Evolutionary conservation across 495 filamentous ascomycete species (phyloP).

Genomic region (Alectoria sarmentosa): DNA sequence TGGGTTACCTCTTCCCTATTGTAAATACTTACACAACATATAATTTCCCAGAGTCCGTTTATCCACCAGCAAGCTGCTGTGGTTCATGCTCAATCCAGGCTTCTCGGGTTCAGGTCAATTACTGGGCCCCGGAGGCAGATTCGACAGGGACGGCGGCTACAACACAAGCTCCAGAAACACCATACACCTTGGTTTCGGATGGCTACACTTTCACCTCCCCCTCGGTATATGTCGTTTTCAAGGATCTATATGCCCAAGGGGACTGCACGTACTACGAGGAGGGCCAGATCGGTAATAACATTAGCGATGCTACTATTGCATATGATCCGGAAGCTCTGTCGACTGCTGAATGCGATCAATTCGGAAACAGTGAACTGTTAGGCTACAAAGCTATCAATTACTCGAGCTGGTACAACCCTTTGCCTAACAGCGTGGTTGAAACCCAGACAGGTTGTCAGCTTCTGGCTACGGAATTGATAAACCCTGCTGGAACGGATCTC

Average conservation of each 20-base stretch:
- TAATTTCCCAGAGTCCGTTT: background rate
- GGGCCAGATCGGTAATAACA: background rate
- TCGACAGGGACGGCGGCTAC: too few species aligned
- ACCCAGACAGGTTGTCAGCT: background rate
- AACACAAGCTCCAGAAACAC: background rate
- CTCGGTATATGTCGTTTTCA: background rate
- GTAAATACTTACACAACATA: background rate
- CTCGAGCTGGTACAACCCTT: background rate
- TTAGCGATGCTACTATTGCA: background rate
- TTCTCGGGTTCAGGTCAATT: background rate
- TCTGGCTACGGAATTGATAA: background rate
- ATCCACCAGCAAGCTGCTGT: background rate
- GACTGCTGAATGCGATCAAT: background rate
- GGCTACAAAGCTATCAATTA: background rate
- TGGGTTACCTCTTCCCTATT: background rate
- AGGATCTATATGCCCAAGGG: background rate
- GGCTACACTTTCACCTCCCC: background rate
- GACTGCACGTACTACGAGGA: background rate
- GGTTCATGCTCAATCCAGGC: background rate
- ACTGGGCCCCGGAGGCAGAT: background rate
- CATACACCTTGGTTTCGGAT: background rate
- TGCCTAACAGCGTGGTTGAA: background rate
- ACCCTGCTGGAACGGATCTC: background rate
- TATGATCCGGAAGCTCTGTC: background rate
- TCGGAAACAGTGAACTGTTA: background rate